Base-by-base conservation (phyloP, 2,329 filamentous ascomycete genomes). In the Clonostachys rhizophaga region DNA sequence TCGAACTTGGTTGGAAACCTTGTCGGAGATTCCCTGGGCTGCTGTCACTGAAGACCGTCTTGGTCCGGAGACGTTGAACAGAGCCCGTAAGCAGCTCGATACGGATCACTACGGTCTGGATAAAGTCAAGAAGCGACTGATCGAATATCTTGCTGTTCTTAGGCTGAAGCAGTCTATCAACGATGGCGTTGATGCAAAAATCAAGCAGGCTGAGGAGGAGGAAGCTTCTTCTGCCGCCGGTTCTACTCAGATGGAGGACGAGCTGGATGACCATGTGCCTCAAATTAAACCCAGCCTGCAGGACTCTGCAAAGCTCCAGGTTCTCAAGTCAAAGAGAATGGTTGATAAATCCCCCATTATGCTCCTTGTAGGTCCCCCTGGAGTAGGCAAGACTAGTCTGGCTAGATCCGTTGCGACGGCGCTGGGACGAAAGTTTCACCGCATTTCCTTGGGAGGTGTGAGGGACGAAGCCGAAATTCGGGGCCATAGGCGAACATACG, bases 381-480 rank as follows among this genome's bases (percentile, higher is more conserved):
- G 94, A 43, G 91, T 92, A 4, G 94, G 94, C 53, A 99, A 99
- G 76, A 99, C 94, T 1, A 96, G 90, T 57, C 75, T 99, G 42
- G 94, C 94, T 33, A 90, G 91, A 57, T 97, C 92, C 2, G 86
- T 99, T 20, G 94, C 94, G 3, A 89, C 89, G 14, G 91, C 94
- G 2, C 77, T 99, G 11, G 92, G 92, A 14, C 84, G 94, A 53
- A 95, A 96, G 65, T 99, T 99, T 66, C 92, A 99, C 66, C 84
- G 94, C 42, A 96, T 99, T 57, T 97, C 94, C 5, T 83, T 99
- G 5, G 94, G 94, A 50, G 94, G 94, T 56, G 92, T 99, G 4
- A 79, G 94, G 47, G 94, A 99, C 59, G 94, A 99, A 66, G 94
- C 94, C 14, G 94, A 99, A 69, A 97, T 99, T 50, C 83, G 94